A percentile compares a stretch with the other conserved stretches of the same genome.
These are phyloP conservation scores for Schizosaccharomyces cryophilus DNA, from an alignment of 805 yeast genomes.

Conservation along the genomic window DNA sequence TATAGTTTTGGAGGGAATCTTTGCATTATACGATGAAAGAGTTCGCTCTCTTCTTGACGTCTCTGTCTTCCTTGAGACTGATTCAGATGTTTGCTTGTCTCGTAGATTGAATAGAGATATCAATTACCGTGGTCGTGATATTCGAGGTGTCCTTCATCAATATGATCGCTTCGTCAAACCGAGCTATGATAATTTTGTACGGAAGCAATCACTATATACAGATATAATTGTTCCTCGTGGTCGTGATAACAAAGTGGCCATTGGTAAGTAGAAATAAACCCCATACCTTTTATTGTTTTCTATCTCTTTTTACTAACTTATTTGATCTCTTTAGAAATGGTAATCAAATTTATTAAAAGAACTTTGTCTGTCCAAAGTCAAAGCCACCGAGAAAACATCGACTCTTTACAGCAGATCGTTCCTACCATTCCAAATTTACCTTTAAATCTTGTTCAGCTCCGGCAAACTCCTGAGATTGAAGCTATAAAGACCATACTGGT, in stretches of 20 bases:
- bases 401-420: not conserved
- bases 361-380: slow-evolving; percentile 42
- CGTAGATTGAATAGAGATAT: slow-evolving; percentile 74
- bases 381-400: slow-evolving; percentile 32
- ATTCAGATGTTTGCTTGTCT: slow-evolving; percentile 74
- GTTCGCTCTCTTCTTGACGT: slow-evolving; percentile 56
- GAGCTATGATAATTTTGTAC: slow-evolving; percentile 50
- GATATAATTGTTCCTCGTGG: slow-evolving; percentile 84
- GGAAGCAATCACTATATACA: slow-evolving; percentile 54
- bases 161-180: slow-evolving; percentile 89
- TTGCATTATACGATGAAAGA: slow-evolving; percentile 49
- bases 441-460: slow-evolving; percentile 15
- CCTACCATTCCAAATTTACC: slow-evolving; percentile 22
- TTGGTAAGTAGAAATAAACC: slow-evolving; percentile 13
- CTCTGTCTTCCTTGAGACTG: slow-evolving; percentile 72
- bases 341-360: slow-evolving; percentile 54
- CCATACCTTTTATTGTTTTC: not conserved
- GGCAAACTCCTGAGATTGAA: slow-evolving; percentile 4
- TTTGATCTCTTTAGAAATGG: slow-evolving; percentile 20
- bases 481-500: not conserved
- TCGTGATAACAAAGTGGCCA: slow-evolving; percentile 56
- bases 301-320: not conserved
- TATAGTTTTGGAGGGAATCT: slow-evolving; percentile 75
- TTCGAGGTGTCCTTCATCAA: slow-evolving; percentile 58
- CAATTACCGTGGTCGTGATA: slow-evolving; percentile 61